Conservation (phyloP, 495 filamentous ascomycete species). For the Hypoxylon lienhwacheense region DNA sequence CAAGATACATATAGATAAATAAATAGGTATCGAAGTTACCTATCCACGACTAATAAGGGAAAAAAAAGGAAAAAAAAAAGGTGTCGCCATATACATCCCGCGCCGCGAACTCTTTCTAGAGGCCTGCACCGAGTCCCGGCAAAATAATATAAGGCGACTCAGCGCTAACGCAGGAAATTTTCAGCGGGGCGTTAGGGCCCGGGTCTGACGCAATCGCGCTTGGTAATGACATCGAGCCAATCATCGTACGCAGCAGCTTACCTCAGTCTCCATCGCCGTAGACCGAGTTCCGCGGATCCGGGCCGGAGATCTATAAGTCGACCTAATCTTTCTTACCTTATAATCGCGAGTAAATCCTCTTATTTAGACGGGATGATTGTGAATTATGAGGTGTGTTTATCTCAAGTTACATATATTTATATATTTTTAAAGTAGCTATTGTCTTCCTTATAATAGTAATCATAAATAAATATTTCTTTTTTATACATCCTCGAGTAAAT, state of each 20-base stretch:
- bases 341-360: background rate
- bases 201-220: conserved; percentile 33
- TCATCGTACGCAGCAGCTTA: conserved; percentile 6
- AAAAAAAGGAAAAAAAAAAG: background rate
- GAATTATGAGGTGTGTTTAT: background rate
- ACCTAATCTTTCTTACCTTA: background rate
- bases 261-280: conserved; percentile 3
- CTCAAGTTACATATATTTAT: no score
- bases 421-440: background rate
- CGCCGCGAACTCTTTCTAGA: conserved; percentile 14
- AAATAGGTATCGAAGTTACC: background rate
- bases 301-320: conserved; percentile 24
- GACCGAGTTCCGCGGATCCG: conserved; percentile 30
- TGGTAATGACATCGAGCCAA: conserved; percentile 19
- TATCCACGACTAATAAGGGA: conserved; percentile 21
- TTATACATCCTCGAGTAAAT: background rate
- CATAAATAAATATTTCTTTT: no score
- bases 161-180: conserved; percentile 13
- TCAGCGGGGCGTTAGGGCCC: conserved; percentile 15
- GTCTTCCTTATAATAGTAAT: background rate
- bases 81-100: conserved; percentile 26
- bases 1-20: background rate
- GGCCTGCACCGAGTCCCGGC: conserved; percentile 28
- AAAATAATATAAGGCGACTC: no score
- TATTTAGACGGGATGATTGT: no score